Base-by-base conservation (phyloP, 2,329 filamentous ascomycete genomes). In the Nemania sp. region DNA sequence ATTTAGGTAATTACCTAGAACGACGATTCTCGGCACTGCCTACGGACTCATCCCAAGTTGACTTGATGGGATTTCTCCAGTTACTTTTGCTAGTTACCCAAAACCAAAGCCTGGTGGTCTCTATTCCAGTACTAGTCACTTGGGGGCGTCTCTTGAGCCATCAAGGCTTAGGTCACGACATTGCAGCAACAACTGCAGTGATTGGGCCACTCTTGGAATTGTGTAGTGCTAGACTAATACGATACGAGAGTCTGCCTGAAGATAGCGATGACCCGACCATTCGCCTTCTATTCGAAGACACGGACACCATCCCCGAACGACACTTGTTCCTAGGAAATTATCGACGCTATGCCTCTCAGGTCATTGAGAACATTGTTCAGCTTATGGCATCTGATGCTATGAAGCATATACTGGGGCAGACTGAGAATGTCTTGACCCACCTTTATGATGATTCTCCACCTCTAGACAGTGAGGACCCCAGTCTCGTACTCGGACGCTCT, bases 301-400 rank as follows among this genome's bases (percentile, higher is more conserved):
- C 97, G 64, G 96, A 99, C 76, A 98, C 95, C 0, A 85, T 95
- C 22, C 96, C 96, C 0, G 96, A 99, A 78, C 88, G 94, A 26
- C 96, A 99, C 80, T 93, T 94, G 0, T 99, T 99, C 78, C 86
- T 98, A 11, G 94, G 95, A 3, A 98, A 99, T 77, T 99, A 99
- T 79, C 88, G 96, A 45, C 88, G 96, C 67, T 98, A 97, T 76
- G 96, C 94, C 78, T 90, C 90, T 2, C 91, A 93, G 67, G 88
- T 98, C 27, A 93, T 99, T 63, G 95, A 98, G 80, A 87, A 87
- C 18, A 93, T 98, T 70, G 93, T 97, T 24, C 88, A 92, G 72
- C 87, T 92, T 73, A 92, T 93, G 73, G 89, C 94, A 2, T 88
- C 92, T 58, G 94, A 98, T 69, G 95, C 95, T 0, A 90, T 98